Evolutionary conservation across 768 basidiomycete genomes (phyloP), one percentile per base, ranked within the genome.

Genomic region (Peribolospora baueri): DNA sequence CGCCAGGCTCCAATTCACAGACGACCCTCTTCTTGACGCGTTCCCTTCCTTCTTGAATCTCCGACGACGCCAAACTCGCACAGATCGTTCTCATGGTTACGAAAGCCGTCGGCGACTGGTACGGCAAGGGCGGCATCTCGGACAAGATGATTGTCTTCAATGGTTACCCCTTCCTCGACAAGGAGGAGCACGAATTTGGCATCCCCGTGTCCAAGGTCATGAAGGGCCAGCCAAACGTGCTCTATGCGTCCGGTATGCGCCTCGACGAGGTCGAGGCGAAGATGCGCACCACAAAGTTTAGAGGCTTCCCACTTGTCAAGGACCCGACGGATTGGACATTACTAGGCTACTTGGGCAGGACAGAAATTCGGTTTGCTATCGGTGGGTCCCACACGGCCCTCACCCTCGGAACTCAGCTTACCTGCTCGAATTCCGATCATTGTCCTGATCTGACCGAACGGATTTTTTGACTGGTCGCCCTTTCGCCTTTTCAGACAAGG

Each of bases 91-190:
- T 97, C 39, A 70, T 97, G 41, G 90, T 95, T 40, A 93, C 93
- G 7, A 97, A 95, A 67, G 87, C 88, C 9, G 91, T 97, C 36
- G 86, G 88, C 10, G 91, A 98, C 65, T 81, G 86, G 61, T 74
- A 97, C 50, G 90, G 88, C 36, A 84, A 80, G 5, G 83, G 76
- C 48, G 93, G 93, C 2, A 95, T 98, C 59, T 88, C 93, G 4
- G 93, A 98, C 59, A 85, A 93, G 63, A 85, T 82, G 76, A 98
- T 98, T 62, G 76, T 79, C 13, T 91, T 98, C 70, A 97, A 93
- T 65, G 91, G 90, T 7, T 97, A 82, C 69, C 93, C 93, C 0
- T 88, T 90, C 72, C 70, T 98, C 57, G 91, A 95, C 69, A 90
- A 90, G 64, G 85, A 93, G 57, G 87, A 93, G 65, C 81, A 85